phyloP scores from a whole-genome alignment of 768 basidiomycete species.

The Pholiota conissans region DNA sequence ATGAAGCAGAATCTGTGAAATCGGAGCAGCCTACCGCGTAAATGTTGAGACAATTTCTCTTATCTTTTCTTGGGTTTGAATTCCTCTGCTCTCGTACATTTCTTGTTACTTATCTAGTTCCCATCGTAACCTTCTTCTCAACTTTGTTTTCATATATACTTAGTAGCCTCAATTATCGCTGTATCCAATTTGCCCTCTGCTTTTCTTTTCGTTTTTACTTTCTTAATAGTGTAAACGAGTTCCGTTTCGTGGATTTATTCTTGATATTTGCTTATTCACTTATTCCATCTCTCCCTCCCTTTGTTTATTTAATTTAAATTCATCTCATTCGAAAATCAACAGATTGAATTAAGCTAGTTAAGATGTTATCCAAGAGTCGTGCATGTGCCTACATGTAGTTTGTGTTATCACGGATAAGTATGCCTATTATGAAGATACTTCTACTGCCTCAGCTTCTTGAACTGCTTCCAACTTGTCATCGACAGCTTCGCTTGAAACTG shows the following conservation, averaged over 20 bases:
- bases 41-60: constrained; percentile 19
- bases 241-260: constrained; percentile 32
- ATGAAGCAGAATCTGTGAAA: constrained; percentile 66
- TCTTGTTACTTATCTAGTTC: constrained; percentile 21
- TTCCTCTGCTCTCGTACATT: constrained; percentile 17
- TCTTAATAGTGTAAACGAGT: constrained; percentile 43
- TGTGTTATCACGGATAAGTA: no score
- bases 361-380: constrained; percentile 11
- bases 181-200: constrained; percentile 26
- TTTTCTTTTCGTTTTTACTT: constrained; percentile 25
- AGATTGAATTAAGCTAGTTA: constrained; percentile 15
- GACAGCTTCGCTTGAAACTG: constrained; percentile 38
- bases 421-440: constrained; percentile 8
- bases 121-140: constrained; percentile 16
- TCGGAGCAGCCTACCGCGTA: constrained; percentile 50
- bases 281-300: constrained; percentile 15
- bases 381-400: constrained; percentile 5
- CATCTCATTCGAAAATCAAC: constrained; percentile 12
- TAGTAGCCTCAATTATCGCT: constrained; percentile 21
- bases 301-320: constrained; percentile 28
- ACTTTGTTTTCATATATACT: constrained; percentile 21
- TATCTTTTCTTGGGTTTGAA: constrained; percentile 22
- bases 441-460: constrained; percentile 26
- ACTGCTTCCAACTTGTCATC: constrained; percentile 44
- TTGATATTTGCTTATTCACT: constrained; percentile 35